A percentile compares a stretch with the other conserved stretches of the same genome.
These are phyloP conservation scores for Globisporangium camurandrum DNA, from an alignment of 352 stramenopile genomes.

Conservation along the genomic window DNA sequence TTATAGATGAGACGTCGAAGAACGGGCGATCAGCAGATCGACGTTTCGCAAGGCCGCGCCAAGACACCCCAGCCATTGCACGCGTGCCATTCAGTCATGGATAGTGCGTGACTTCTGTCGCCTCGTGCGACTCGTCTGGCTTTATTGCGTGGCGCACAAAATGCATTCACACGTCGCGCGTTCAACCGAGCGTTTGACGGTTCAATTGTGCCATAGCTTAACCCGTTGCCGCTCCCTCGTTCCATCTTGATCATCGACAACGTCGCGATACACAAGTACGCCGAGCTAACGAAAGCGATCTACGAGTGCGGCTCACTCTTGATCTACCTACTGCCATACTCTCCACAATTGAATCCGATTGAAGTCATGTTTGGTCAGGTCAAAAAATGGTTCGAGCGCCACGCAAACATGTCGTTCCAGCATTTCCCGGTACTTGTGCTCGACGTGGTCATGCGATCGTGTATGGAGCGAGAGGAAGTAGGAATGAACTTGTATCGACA, in stretches of 20 bases:
- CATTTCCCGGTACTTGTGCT: slow-evolving; percentile 4
- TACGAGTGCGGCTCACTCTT: slow-evolving; percentile 9
- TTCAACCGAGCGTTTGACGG: background rate
- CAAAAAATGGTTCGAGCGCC: slow-evolving; percentile 12
- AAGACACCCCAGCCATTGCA: too few species aligned
- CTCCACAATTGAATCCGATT: slow-evolving; percentile 16
- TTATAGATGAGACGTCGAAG: background rate
- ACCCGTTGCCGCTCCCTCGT: background rate
- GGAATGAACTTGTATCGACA: background rate
- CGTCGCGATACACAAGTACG: slow-evolving; percentile 18
- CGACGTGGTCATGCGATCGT: slow-evolving; percentile 9
- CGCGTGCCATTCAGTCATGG: too few species aligned
- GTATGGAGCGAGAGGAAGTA: slow-evolving; percentile 1
- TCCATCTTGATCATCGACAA: background rate
- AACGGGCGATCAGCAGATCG: too few species aligned
- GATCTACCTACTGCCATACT: slow-evolving; percentile 15
- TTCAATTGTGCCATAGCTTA: background rate
- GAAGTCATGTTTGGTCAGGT: slow-evolving; percentile 17
- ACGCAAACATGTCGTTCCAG: slow-evolving; percentile 14
- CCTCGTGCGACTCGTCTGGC: too few species aligned
- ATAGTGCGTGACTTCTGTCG: too few species aligned
- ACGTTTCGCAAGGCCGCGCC: too few species aligned
- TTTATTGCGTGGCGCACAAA: background rate
- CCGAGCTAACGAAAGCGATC: slow-evolving; percentile 9
- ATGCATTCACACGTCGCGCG: background rate